These are phyloP conservation scores for Rhexocercosporidium sp. DNA, from an alignment of 2,329 filamentous ascomycete species.

Conservation along the genomic window DNA sequence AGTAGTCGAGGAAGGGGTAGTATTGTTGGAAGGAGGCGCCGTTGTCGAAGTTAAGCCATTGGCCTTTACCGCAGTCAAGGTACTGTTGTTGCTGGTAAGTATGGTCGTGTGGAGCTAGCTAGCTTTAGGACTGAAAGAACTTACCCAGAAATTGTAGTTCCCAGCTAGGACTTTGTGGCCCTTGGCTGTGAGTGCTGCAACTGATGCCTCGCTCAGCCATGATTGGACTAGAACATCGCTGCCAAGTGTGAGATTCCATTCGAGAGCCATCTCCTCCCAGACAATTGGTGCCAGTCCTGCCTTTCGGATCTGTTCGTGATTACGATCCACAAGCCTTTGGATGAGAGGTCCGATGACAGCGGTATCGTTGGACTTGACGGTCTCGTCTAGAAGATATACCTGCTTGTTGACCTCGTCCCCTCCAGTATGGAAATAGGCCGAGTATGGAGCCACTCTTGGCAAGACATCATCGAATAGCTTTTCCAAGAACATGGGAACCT, in stretches of 20 bases:
- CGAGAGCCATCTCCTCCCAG: conserved; percentile 85
- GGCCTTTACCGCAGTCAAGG: conserved; percentile 81
- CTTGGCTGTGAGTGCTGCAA: conserved; percentile 61
- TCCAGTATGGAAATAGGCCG: conserved; percentile 82
- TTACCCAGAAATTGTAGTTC: conserved; percentile 78
- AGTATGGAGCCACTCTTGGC: conserved; percentile 71
- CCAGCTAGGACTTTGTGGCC: conserved; percentile 77
- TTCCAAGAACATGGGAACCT: conserved; percentile 73
- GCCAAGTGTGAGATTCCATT: conserved; percentile 78
- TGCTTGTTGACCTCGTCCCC: conserved; percentile 87
- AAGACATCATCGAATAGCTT: conserved; percentile 77
- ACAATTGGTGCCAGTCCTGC: conserved; percentile 75
- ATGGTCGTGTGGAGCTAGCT: too few relatives aligned
- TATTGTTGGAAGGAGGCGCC: conserved; percentile 55
- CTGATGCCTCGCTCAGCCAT: conserved; percentile 70
- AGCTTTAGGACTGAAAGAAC: conserved; percentile 40
- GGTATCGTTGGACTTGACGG: conserved; percentile 68
- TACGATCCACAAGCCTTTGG: conserved; percentile 76
- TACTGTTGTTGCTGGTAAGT: conserved; percentile 68
- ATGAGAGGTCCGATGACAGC: conserved; percentile 74
- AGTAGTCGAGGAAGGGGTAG: conserved; percentile 83
- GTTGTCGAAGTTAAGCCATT: conserved; percentile 75
- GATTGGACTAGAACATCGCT: conserved; percentile 77
- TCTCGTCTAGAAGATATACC: conserved; percentile 75
- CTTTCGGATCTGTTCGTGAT: conserved; percentile 67